These are phyloP conservation scores for Trichoderma reesei DNA, from an alignment of 495 filamentous ascomycete genomes.

Conservation along the genomic window DNA sequence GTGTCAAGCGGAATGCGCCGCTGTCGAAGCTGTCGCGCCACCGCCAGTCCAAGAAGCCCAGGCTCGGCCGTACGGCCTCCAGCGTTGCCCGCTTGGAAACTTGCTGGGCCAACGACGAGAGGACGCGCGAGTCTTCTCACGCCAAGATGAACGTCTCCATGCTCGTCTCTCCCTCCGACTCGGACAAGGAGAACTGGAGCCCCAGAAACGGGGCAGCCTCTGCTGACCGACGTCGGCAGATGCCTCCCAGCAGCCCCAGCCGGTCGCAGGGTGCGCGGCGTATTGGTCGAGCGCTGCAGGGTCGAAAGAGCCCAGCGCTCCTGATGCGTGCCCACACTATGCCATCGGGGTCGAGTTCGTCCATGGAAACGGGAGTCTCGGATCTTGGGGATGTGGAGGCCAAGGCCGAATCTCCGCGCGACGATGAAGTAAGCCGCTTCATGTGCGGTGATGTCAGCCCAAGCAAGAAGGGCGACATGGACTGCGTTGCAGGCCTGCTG, in stretches of 20 bases:
- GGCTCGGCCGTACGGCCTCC: constrained; percentile 53
- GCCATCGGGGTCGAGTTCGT: constrained; percentile 12
- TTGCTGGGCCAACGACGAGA: constrained; percentile 22
- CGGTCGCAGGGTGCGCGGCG: constrained; percentile 13
- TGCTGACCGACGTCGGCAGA: not conserved
- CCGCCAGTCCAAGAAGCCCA: constrained; percentile 43
- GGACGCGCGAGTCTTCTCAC: constrained; percentile 25
- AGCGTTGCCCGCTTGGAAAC: constrained; percentile 60
- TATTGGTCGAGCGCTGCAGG: constrained; percentile 19
- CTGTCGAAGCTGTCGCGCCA: constrained; percentile 24
- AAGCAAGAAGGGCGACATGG: constrained; percentile 56
- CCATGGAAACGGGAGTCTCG: not conserved
- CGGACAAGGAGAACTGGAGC: constrained; percentile 92
- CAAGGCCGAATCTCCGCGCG: constrained; percentile 12
- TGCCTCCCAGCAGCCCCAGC: not conserved
- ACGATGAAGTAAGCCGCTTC: constrained; percentile 55
- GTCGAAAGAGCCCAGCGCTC: constrained; percentile 18
- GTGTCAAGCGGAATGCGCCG: constrained; percentile 48
- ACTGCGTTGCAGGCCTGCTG: constrained; percentile 68
- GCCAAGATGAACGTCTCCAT: constrained; percentile 32
- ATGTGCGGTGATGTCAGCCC: constrained; percentile 52
- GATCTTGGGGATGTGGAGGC: not conserved
- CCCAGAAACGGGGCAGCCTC: constrained; percentile 34
- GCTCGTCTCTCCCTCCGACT: constrained; percentile 43
- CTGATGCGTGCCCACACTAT: constrained; percentile 27